Base-by-base conservation (phyloP, 2,329 filamentous ascomycete genomes). In the Sordariomycetes sp. region DNA sequence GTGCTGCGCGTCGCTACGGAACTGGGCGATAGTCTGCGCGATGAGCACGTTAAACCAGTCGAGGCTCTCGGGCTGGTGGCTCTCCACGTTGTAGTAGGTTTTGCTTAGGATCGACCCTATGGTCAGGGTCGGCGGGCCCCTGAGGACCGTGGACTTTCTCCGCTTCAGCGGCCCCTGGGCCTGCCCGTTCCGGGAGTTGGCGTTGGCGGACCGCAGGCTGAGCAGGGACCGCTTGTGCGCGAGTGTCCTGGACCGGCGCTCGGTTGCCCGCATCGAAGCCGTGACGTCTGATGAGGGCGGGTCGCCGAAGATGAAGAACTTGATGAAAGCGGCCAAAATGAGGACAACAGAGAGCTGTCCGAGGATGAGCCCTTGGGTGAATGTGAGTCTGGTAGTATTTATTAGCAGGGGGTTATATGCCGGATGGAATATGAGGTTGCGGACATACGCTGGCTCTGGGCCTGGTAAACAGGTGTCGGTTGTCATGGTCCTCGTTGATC, bases 1-100 rank as follows among this genome's bases (percentile, higher is more conserved):
- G 62, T 94, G 85, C 64, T 95, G 88, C 1, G 94, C 94, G 65
- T 97, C 95, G 63, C 87, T 89, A 59, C 94, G 81, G 65, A 97
- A 89, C 69, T 99, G 94, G 0, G 94, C 92, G 62, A 99, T 95
- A 0, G 94, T 96, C 72, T 99, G 94, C 2, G 91, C 94, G 55
- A 97, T 85, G 57, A 99, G 77, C 28, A 99, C 94, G 68, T 99
- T 99, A 78, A 99, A 97, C 94, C 94, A 99, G 71, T 99, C 94
- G 60, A 99, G 73, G 59, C 89, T 95, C 71, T 99, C 94, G 1
- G 94, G 94, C 70, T 97, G 94, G 69, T 99, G 94, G 60, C 89
- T 90, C 64, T 95, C 82, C 51, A 94, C 89, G 67, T 95, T 96
- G 74, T 99, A 99, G 71, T 96, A 99, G 24, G 94, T 97, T 74